Conservation (phyloP, 106 monocot species). For the Vanilla planifolia region DNA sequence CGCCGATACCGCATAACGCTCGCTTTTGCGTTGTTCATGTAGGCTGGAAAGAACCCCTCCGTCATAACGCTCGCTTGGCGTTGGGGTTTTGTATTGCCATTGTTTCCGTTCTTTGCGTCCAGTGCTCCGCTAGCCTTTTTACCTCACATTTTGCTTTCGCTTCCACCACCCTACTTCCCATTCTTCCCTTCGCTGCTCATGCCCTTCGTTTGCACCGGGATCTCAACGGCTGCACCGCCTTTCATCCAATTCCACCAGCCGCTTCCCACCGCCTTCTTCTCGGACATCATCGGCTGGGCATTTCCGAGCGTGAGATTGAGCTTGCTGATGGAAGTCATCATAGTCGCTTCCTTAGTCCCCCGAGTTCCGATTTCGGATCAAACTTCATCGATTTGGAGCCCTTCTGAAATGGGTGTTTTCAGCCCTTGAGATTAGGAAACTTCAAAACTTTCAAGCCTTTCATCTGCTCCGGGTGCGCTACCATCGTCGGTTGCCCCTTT, state of each 20-base stretch:
- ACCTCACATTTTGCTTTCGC: too few species aligned
- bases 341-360: slow-evolving; percentile 25
- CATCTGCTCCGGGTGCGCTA: slow-evolving; percentile 26
- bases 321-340: slow-evolving; percentile 32
- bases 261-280: slow-evolving; percentile 3
- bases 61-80: slow-evolving; percentile 9
- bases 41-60: not conserved
- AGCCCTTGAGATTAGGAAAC: slow-evolving; percentile 42
- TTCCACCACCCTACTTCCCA: slow-evolving; percentile 21
- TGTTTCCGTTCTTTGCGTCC: slow-evolving; percentile 10
- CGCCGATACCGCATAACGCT: slow-evolving; percentile 16
- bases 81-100: slow-evolving; percentile 8
- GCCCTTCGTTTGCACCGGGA: slow-evolving; percentile 26
- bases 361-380: slow-evolving; percentile 17
- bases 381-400: slow-evolving; percentile 50
- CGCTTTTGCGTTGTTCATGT: slow-evolving; percentile 1
- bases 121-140: slow-evolving; percentile 11
- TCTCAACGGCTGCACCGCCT: slow-evolving; percentile 10
- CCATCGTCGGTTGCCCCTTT: slow-evolving; percentile 16
- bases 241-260: slow-evolving; percentile 32
- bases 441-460: slow-evolving; percentile 42
- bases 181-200: slow-evolving; percentile 11
- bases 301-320: slow-evolving; percentile 32
- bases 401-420: slow-evolving; percentile 36
- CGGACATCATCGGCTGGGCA: not conserved